Percentiles rank a stretch among this genome's conserved stretches.
These are phyloP conservation scores for Vitis hybrid DNA, from an alignment of 177 flowering plant genomes.

Conservation along the genomic window DNA sequence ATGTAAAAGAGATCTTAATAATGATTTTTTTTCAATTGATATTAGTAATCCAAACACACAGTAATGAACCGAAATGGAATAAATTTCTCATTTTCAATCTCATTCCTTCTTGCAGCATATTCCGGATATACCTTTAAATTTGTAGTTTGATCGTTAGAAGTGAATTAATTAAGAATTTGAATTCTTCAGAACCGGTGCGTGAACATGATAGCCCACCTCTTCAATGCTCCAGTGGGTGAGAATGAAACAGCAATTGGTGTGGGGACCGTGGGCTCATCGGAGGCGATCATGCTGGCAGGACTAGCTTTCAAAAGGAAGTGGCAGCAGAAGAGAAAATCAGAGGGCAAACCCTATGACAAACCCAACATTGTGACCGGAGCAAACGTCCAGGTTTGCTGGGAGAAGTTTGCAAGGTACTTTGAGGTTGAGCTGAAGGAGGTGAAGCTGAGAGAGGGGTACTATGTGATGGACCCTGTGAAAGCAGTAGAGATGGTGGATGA, in stretches of 20 bases:
- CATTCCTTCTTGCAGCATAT: too few species aligned
- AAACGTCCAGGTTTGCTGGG: conserved; percentile 85
- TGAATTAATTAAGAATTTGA: too few species aligned
- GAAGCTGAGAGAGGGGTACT: conserved; percentile 58
- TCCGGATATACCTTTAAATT: too few species aligned
- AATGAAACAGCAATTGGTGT: conserved; percentile 56
- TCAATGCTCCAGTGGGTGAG: conserved; percentile 59
- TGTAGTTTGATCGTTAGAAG: too few species aligned
- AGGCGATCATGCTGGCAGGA: conserved; percentile 77
- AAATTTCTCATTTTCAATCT: too few species aligned
- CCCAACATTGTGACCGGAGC: conserved; percentile 79
- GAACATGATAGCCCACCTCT: conserved; percentile 67
- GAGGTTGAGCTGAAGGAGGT: conserved; percentile 80
- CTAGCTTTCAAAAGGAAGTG: conserved; percentile 73
- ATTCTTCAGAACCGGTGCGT: conserved; percentile 61
- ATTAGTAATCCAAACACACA: too few species aligned
- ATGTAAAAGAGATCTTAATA: too few species aligned
- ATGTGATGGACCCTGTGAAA: conserved; percentile 67
- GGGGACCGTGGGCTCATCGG: conserved; percentile 70
- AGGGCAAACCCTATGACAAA: conserved; percentile 58
- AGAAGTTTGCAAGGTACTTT: conserved; percentile 75
- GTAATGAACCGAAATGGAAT: too few species aligned
- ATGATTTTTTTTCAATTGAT: too few species aligned
- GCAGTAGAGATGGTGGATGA: conserved; percentile 78
- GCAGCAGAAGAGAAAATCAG: conserved; percentile 54